These are phyloP conservation scores for Macadamia integrifolia DNA, from an alignment of 164 flowering plant species.

Conservation along the genomic window DNA sequence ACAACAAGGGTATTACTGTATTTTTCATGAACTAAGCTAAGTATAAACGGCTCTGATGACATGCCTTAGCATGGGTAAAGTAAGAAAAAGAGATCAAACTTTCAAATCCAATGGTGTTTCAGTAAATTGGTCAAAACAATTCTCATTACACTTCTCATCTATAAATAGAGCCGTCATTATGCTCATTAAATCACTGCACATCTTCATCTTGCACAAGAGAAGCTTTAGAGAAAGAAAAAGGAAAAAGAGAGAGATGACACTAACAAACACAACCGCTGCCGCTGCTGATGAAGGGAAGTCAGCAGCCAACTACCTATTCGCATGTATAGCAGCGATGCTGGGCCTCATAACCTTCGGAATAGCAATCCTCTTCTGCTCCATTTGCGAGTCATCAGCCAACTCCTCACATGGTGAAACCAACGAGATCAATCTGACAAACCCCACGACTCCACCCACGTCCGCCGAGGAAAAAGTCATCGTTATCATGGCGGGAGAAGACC, in stretches of 20 bases:
- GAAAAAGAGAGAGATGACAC: slow-evolving; percentile 14
- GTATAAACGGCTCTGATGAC: too few relatives aligned
- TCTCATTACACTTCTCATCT: not conserved
- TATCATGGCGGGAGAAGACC: slow-evolving; percentile 5
- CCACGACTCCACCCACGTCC: not conserved
- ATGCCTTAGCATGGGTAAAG: too few relatives aligned
- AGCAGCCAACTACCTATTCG: slow-evolving; percentile 37
- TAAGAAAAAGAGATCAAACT: too few relatives aligned
- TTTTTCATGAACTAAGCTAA: too few relatives aligned
- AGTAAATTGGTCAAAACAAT: not conserved
- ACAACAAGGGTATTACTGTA: too few relatives aligned
- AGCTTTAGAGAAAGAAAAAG: slow-evolving; percentile 9
- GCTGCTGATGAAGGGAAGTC: slow-evolving; percentile 31
- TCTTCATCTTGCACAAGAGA: not conserved
- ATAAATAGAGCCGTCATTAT: not conserved
- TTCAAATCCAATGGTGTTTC: too few relatives aligned
- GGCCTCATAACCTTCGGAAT: slow-evolving; percentile 23
- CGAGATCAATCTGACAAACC: not conserved
- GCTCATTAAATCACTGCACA: not conserved
- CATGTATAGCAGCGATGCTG: slow-evolving; percentile 22
- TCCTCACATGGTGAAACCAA: not conserved
- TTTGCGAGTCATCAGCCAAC: slow-evolving; percentile 15
- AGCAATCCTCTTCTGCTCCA: slow-evolving; percentile 43
- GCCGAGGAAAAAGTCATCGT: not conserved
- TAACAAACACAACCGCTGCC: slow-evolving; percentile 4